These are phyloP conservation scores for Ustilago vetiveriae DNA, from an alignment of 1,284 basidiomycete species.

Conservation along the genomic window DNA sequence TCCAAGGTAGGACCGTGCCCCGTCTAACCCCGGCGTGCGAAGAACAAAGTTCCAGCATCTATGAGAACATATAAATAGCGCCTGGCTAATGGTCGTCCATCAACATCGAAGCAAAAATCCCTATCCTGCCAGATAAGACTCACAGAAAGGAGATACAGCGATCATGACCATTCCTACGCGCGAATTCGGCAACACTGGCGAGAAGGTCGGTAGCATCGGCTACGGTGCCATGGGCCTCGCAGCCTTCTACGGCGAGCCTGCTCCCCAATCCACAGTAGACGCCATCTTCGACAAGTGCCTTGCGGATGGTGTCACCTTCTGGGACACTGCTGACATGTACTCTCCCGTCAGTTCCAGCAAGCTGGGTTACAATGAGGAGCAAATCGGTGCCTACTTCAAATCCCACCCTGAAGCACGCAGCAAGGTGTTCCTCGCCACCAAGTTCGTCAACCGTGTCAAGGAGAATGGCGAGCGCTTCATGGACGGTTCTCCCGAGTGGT, in stretches of 20 bases:
- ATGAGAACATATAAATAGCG: no score
- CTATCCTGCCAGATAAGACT: no score
- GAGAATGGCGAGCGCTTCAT: conserved; percentile 26
- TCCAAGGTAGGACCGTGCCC: no score
- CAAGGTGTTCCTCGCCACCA: conserved; percentile 68
- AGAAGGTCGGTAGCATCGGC: conserved; percentile 41
- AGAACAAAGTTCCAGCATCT: no score
- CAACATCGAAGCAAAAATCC: no score
- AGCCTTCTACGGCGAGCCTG: conserved; percentile 48
- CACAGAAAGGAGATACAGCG: no score
- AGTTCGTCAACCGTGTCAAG: conserved; percentile 64
- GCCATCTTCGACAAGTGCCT: conserved; percentile 28
- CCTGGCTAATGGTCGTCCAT: no score
- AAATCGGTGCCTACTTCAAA: conserved; percentile 67
- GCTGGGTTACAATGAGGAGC: conserved; percentile 67
- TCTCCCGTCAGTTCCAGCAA: conserved; percentile 18
- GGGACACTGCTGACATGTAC: conserved; percentile 57
- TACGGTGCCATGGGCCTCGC: conserved; percentile 52
- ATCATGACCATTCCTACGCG: conserved; percentile 46
- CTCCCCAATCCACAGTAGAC: conserved; percentile 25
- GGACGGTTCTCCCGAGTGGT: conserved; percentile 58
- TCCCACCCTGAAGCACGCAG: conserved; percentile 57
- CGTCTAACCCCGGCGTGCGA: no score
- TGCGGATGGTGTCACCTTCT: conserved; percentile 37
- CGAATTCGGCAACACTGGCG: conserved; percentile 37